phyloP scores from a whole-genome alignment of 2,329 filamentous ascomycete genomes.

The Harringtonia aguacate region DNA sequence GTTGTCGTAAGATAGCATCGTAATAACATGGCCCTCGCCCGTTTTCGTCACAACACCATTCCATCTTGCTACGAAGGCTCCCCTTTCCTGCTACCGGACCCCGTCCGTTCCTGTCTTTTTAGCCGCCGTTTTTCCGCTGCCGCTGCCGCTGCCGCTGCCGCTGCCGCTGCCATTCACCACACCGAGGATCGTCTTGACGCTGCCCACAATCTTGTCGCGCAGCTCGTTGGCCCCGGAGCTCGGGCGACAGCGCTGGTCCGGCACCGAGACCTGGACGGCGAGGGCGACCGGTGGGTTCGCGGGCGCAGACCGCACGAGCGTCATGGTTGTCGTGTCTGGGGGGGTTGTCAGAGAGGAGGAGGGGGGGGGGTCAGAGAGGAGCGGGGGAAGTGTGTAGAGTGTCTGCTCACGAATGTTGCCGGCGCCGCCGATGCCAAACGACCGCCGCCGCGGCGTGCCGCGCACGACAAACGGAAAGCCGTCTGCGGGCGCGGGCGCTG shows the following conservation, averaged over 20 bases:
- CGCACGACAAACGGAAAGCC: background rate
- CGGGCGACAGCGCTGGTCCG: too few relatives aligned
- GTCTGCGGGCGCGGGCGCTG: too few relatives aligned
- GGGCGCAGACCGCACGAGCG: background rate
- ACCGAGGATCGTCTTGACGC: conserved; percentile 5
- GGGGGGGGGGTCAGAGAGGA: background rate
- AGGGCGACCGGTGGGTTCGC: background rate
- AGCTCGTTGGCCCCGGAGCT: conserved; percentile 3
- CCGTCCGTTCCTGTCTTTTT: too few relatives aligned
- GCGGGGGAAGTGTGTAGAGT: background rate
- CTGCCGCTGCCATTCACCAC: too few relatives aligned
- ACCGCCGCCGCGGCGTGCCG: conserved; percentile 4
- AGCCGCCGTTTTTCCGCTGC: too few relatives aligned
- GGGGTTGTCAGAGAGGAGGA: background rate
- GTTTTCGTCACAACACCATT: too few relatives aligned
- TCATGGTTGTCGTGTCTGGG: background rate
- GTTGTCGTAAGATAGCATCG: too few relatives aligned
- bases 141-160: background rate
- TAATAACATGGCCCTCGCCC: too few relatives aligned
- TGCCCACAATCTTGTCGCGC: conserved; percentile 4
- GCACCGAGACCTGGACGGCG: background rate
- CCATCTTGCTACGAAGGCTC: too few relatives aligned
- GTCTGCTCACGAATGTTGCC: conserved; percentile 7
- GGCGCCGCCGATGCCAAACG: conserved; percentile 10
- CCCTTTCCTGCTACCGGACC: too few relatives aligned